Conservation (phyloP, 176 grass and related monocot genomes). For the Lolium rigidum region DNA sequence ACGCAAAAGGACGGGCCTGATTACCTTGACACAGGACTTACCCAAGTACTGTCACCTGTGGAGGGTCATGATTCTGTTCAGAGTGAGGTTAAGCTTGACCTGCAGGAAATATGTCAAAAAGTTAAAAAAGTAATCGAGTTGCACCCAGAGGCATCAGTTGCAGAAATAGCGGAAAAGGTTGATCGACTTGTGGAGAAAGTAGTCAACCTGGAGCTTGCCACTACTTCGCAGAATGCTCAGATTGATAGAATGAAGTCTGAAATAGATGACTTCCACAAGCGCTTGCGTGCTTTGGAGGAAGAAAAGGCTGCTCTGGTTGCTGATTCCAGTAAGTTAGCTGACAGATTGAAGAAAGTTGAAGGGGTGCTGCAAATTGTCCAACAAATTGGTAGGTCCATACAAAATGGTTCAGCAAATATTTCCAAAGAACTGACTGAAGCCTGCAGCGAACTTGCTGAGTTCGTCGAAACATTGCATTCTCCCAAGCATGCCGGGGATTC, state of each 20-base stretch:
- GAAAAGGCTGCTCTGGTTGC: conserved; percentile 42
- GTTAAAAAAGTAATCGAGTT: conserved; percentile 60
- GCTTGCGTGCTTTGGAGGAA: conserved; percentile 52
- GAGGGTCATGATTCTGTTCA: conserved; percentile 40
- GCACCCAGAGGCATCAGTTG: conserved; percentile 50
- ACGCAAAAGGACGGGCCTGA: conserved; percentile 28
- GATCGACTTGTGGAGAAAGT: conserved; percentile 70
- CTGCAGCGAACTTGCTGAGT: conserved; percentile 46
- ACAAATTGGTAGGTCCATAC: conserved; percentile 47
- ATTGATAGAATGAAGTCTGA: conserved; percentile 66
- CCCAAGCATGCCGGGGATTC: conserved; percentile 39
- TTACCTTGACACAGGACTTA: conserved; percentile 33
- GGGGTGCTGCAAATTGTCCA: conserved; percentile 49
- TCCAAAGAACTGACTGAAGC: conserved; percentile 54
- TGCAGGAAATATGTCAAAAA: conserved; percentile 59
- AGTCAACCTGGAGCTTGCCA: conserved; percentile 60
- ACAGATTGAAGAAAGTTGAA: conserved; percentile 65
- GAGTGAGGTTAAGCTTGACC: conserved; percentile 49
- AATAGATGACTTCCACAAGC: conserved; percentile 61
- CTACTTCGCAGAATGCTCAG: conserved; percentile 65
- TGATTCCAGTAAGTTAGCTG: conserved; percentile 50
- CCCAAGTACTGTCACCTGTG: background rate
- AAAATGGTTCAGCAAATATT: conserved; percentile 42
- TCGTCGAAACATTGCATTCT: conserved; percentile 48
- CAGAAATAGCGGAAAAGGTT: conserved; percentile 66